A percentile compares a stretch with the other conserved stretches of the same genome.
Evolutionary conservation across 345 rosid species (phyloP).

Genomic region (Ceriops tagal): DNA sequence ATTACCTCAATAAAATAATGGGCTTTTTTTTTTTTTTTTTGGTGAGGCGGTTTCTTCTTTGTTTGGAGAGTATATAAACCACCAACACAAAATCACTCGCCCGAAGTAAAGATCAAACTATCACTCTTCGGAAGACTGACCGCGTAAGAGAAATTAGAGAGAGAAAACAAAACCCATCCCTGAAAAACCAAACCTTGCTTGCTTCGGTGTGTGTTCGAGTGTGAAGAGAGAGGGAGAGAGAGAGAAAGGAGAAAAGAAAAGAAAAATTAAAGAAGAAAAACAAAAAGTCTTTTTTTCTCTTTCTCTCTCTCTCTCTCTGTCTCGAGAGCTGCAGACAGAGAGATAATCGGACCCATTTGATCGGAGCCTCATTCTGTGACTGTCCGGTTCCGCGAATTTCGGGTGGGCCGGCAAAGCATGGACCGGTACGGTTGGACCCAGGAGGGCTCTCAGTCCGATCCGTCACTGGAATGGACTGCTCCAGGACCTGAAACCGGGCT

Average conservation of each 20-base stretch:
- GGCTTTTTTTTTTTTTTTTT: background rate
- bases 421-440: slow-evolving; percentile 63
- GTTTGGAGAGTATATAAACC: slow-evolving; percentile 73
- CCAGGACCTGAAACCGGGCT: slow-evolving; percentile 56
- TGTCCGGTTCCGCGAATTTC: slow-evolving; percentile 22
- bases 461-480: slow-evolving; percentile 68
- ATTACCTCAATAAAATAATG: background rate
- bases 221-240: background rate
- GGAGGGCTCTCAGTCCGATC: slow-evolving; percentile 62
- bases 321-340: background rate
- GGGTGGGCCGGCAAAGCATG: slow-evolving; percentile 32
- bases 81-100: slow-evolving; percentile 13
- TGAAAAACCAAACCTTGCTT: background rate
- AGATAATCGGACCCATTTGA: slow-evolving; percentile 26
- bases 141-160: background rate
- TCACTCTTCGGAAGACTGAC: slow-evolving; percentile 38
- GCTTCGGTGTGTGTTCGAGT: background rate
- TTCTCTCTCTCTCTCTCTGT: background rate
- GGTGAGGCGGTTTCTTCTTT: slow-evolving; percentile 25
- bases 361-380: slow-evolving; percentile 27
- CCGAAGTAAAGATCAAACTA: slow-evolving; percentile 42
- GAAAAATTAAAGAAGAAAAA: slow-evolving; percentile 7
- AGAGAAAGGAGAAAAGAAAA: slow-evolving; percentile 13
- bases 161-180: background rate
- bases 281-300: background rate